A percentile compares a stretch with the other conserved stretches of the same genome.
phyloP scores from a whole-genome alignment of 176 grass and related monocot genomes.

The Rhynchospora pubera region DNA sequence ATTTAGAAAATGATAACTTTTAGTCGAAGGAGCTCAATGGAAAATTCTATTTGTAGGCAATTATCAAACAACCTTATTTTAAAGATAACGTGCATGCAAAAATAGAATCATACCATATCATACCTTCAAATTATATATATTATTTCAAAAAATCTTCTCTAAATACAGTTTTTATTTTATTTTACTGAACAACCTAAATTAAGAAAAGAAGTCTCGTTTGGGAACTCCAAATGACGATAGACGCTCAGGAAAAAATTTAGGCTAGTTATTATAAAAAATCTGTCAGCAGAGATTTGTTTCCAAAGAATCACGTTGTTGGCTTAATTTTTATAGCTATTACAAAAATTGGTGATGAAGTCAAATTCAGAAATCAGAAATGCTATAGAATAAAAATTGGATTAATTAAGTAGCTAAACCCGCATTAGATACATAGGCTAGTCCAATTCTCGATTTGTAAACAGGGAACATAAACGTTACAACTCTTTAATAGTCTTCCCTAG shows the following conservation, averaged over 20 bases:
- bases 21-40: background rate
- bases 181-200: slow-evolving; percentile 13
- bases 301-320: too few species aligned
- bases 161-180: slow-evolving; percentile 3
- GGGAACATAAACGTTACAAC: too few species aligned
- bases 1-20: background rate
- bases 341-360: too few species aligned
- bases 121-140: background rate
- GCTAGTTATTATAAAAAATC: background rate
- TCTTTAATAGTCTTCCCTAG: too few species aligned
- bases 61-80: background rate
- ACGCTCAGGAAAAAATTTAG: background rate
- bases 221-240: background rate
- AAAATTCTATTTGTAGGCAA: background rate
- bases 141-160: background rate
- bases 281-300: background rate
- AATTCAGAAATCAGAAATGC: too few species aligned
- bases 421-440: too few species aligned
- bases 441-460: too few species aligned
- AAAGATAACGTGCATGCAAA: background rate
- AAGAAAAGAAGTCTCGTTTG: background rate
- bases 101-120: background rate
- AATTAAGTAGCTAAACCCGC: too few species aligned
- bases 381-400: too few species aligned
- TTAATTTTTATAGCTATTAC: too few species aligned